Conservation (phyloP, 1,139 yeast genomes). For the Arxiozyma heterogenica region DNA sequence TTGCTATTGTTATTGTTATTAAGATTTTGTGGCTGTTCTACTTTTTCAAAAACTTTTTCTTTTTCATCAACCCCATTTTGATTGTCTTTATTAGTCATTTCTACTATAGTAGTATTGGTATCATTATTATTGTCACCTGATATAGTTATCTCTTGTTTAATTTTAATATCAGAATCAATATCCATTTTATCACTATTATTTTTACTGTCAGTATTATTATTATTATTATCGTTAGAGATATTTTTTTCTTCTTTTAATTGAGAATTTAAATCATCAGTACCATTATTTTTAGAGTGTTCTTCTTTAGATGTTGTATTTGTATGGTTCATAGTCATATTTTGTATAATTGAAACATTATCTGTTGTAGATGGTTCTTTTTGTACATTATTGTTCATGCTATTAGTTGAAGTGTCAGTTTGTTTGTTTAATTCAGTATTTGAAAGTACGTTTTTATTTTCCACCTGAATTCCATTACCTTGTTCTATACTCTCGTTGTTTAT, state of each 20-base stretch:
- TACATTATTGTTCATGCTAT: not conserved
- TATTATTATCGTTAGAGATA: conserved; percentile 1
- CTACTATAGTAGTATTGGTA: not conserved
- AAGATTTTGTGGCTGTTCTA: not conserved
- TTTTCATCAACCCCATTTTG: not conserved
- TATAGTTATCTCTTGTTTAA: not conserved
- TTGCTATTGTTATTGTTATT: not conserved
- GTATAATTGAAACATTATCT: not conserved
- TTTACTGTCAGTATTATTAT: not conserved
- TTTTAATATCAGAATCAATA: not conserved
- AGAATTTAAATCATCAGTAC: not conserved
- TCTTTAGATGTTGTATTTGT: not conserved
- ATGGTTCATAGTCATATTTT: not conserved
- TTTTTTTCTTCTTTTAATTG: not conserved
- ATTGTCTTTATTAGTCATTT: not conserved
- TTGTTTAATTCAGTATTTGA: not conserved
- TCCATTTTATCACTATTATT: not conserved
- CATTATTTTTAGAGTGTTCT: not conserved
- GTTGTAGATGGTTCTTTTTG: too few relatives aligned
- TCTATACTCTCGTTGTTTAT: not conserved
- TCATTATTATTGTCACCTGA: not conserved
- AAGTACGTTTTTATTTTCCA: not conserved
- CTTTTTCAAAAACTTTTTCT: not conserved
- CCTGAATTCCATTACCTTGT: too few relatives aligned
- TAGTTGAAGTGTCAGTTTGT: not conserved